Conservation (phyloP, 1,139 yeast species). For the Wickerhamomyces sp. region DNA sequence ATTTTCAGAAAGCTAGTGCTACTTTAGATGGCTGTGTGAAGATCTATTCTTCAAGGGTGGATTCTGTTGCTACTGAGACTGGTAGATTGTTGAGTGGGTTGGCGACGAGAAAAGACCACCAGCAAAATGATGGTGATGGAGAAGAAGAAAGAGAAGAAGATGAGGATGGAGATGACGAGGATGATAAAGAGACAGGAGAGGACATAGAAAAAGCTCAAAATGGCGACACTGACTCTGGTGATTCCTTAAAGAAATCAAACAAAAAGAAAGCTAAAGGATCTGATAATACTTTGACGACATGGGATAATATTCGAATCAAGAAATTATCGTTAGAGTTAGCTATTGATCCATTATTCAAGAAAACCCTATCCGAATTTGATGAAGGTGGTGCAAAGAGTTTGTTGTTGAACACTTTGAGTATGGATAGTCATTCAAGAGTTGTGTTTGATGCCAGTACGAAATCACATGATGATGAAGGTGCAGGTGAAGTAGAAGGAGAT, state of each 20-base stretch:
- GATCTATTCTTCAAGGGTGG: conserved; percentile 80
- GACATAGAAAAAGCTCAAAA: conserved; percentile 30
- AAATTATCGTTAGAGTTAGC: conserved; percentile 72
- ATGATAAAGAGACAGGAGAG: conserved; percentile 36
- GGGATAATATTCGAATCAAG: conserved; percentile 58
- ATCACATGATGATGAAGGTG: conserved; percentile 11
- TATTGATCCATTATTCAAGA: conserved; percentile 84
- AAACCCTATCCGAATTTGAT: conserved; percentile 87
- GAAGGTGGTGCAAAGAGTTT: conserved; percentile 93
- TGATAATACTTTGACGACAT: conserved; percentile 47
- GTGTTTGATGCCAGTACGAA: conserved; percentile 34
- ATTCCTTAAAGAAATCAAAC: conserved; percentile 21
- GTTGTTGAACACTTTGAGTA: conserved; percentile 58
- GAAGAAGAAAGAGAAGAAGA: conserved; percentile 32
- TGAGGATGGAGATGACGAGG: conserved; percentile 47
- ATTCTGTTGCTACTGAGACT: conserved; percentile 87
- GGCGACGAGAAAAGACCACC: conserved; percentile 33
- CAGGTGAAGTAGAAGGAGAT: conserved; percentile 4
- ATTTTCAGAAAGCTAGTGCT: conserved; percentile 74
- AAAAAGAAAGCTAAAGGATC: conserved; percentile 36
- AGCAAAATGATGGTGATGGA: conserved; percentile 27
- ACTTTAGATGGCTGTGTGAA: conserved; percentile 84
- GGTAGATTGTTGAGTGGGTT: conserved; percentile 85
- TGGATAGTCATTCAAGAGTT: conserved; percentile 29
- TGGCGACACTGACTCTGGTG: conserved; percentile 28